Base-by-base conservation (phyloP, 257 asterid species). In the Solanum sitiens region DNA sequence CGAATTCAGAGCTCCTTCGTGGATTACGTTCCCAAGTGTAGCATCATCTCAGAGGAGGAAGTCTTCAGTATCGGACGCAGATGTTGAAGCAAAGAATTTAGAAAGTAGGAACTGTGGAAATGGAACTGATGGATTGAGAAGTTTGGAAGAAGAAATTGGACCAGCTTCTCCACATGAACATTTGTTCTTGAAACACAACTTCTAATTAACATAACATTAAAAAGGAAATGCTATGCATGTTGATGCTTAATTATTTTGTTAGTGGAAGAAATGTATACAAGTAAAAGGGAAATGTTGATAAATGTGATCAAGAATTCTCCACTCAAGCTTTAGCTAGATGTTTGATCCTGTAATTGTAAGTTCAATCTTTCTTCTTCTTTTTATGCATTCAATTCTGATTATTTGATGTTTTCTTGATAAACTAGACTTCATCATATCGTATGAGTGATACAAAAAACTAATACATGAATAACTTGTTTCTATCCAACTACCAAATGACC, bases 121-220 rank as follows among this genome's bases (percentile, higher is more conserved):
- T 77, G 94, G 89, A 80, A 73, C 85, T 2, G 98, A 94, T 82
- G 97, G 91, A 2, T 84, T 94, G 91, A 91, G 94, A 87, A 94
- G 97, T 90, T 91, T 92, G 75, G 95, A 94, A 23, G 98, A 95
- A 91, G 99, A 96, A 93, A 96, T 95, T 33, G 96, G 94, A 6
- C 99, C 99, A 3, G 98, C 99, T 86, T 95, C 98, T 15, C 98
- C 99, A 89, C 98, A 92, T 88, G 93, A 96, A 86, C 94, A 93
- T 86, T 90, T 96, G 93, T 96, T 89, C 92, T 88, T 96, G 95
- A 96, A 95, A 94, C 98, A 94, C 87, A 94, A 96, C 87, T 95
- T 94, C 95, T 96, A 91, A 87, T 76, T 37, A 35, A 65, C 77
- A 53, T 86, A 83, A 32, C 86, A 73, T 18, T 45, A 76, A 35